A percentile compares a stretch with the other conserved stretches of the same genome.
phyloP scores from a whole-genome alignment of 1,284 basidiomycete genomes.

The Malassezia restricta region DNA sequence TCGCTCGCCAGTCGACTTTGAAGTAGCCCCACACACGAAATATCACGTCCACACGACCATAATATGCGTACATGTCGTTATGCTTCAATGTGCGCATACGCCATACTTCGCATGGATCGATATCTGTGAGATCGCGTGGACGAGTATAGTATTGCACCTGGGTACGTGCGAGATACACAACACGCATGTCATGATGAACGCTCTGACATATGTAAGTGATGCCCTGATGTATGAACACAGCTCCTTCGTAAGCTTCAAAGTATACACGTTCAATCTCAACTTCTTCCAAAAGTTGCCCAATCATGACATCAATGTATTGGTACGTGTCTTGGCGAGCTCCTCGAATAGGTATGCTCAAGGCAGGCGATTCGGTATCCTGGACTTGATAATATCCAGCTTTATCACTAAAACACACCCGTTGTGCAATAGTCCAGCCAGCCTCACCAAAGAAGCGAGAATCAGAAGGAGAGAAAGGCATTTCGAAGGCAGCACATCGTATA shows the following conservation, averaged over 20 bases:
- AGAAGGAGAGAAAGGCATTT: conserved; percentile 60
- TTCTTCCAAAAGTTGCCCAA: conserved; percentile 61
- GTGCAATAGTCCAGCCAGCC: conserved; percentile 49
- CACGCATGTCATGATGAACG: conserved; percentile 64
- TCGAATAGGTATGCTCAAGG: conserved; percentile 58
- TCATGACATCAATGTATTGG: conserved; percentile 58
- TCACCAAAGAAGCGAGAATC: conserved; percentile 64
- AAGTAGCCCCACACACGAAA: conserved; percentile 59
- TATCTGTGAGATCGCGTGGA: conserved; percentile 54
- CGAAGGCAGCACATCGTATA: conserved; percentile 72
- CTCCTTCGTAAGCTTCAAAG: conserved; percentile 60
- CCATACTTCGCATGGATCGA: conserved; percentile 65
- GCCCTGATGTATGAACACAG: conserved; percentile 48
- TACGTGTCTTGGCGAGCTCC: conserved; percentile 69
- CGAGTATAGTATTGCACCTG: conserved; percentile 75
- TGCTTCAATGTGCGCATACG: conserved; percentile 61
- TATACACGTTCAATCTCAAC: conserved; percentile 72
- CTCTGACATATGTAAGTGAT: conserved; percentile 57
- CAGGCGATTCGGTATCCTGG: conserved; percentile 63
- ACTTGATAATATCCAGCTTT: conserved; percentile 64
- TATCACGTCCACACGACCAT: conserved; percentile 60
- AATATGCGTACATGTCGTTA: conserved; percentile 55
- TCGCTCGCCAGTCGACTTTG: conserved; percentile 45
- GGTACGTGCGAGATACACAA: conserved; percentile 59
- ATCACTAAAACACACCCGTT: conserved; percentile 55